These are phyloP conservation scores for Vachellia pachyceras DNA, from an alignment of 306 rosid genomes.

Conservation along the genomic window DNA sequence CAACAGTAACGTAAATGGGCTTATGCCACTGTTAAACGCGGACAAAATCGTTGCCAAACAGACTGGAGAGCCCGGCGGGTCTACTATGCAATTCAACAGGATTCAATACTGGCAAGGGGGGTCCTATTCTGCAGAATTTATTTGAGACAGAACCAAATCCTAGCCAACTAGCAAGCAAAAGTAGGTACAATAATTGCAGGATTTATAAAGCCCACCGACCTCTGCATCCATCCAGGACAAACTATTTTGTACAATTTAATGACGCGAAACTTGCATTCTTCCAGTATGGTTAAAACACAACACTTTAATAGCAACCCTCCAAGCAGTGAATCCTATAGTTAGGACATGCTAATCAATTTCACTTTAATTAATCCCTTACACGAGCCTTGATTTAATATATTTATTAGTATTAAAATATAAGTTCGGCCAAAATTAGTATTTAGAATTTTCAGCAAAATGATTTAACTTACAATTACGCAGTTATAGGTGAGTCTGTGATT, in stretches of 20 bases:
- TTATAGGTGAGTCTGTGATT: neutral
- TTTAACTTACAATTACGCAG: too few species aligned
- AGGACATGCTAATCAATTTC: neutral
- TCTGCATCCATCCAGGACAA: constrained; percentile 1
- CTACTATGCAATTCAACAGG: neutral
- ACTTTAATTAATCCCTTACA: neutral
- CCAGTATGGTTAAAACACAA: constrained; percentile 20
- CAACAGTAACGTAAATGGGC: too few species aligned
- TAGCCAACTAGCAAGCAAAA: constrained; percentile 10
- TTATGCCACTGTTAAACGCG: too few species aligned
- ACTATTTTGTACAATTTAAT: neutral
- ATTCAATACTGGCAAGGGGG: neutral
- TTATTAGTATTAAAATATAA: neutral
- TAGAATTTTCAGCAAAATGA: constrained; percentile 26
- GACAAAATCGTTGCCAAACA: too few species aligned
- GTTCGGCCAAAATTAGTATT: constrained; percentile 29
- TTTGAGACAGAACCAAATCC: neutral
- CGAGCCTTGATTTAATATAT: neutral
- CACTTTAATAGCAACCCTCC: constrained; percentile 19
- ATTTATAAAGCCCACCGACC: constrained; percentile 8
- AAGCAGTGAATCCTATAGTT: neutral
- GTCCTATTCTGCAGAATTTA: constrained; percentile 18
- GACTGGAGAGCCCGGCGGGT: too few species aligned
- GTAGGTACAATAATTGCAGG: neutral
- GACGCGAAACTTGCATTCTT: neutral